These are phyloP conservation scores for Elasticomyces elasticus DNA, from an alignment of 495 filamentous ascomycete genomes.

Conservation along the genomic window DNA sequence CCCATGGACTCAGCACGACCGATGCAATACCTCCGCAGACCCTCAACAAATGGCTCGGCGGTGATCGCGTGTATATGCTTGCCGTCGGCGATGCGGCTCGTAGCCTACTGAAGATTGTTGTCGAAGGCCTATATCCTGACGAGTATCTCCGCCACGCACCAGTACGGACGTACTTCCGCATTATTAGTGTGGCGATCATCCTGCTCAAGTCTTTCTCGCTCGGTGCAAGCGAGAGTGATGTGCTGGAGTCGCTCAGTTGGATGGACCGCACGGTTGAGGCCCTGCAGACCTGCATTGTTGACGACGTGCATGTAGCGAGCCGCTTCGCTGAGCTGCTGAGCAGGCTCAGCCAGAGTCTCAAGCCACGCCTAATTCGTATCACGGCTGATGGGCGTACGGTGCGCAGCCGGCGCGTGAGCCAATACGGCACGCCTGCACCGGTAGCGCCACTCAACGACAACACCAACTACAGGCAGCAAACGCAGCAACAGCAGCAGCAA, in stretches of 20 bases:
- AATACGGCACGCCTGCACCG: conserved; percentile 6
- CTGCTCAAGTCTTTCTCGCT: conserved; percentile 91
- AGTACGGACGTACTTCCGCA: conserved; percentile 87
- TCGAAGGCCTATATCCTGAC: conserved; percentile 69
- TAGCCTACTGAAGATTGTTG: conserved; percentile 69
- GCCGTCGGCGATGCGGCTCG: conserved; percentile 84
- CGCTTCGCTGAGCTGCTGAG: conserved; percentile 89
- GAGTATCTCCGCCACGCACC: conserved; percentile 86
- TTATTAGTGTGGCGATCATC: conserved; percentile 91
- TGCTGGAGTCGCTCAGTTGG: conserved; percentile 66
- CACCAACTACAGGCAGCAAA: neutral
- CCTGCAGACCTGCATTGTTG: conserved; percentile 75
- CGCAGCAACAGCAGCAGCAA: conserved; percentile 11
- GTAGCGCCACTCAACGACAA: neutral
- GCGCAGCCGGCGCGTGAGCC: conserved; percentile 17
- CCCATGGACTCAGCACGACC: conserved; percentile 33
- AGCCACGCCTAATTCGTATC: conserved; percentile 32
- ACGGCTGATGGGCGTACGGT: conserved; percentile 21
- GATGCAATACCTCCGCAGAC: conserved; percentile 40
- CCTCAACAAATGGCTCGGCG: conserved; percentile 47
- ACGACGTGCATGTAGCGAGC: conserved; percentile 92
- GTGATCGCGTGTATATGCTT: conserved; percentile 68
- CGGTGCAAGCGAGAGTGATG: conserved; percentile 80
- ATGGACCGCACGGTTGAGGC: conserved; percentile 73
- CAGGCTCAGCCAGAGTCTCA: conserved; percentile 35